These are phyloP conservation scores for Mitragyna speciosa DNA, from an alignment of 257 asterid genomes.

Conservation along the genomic window DNA sequence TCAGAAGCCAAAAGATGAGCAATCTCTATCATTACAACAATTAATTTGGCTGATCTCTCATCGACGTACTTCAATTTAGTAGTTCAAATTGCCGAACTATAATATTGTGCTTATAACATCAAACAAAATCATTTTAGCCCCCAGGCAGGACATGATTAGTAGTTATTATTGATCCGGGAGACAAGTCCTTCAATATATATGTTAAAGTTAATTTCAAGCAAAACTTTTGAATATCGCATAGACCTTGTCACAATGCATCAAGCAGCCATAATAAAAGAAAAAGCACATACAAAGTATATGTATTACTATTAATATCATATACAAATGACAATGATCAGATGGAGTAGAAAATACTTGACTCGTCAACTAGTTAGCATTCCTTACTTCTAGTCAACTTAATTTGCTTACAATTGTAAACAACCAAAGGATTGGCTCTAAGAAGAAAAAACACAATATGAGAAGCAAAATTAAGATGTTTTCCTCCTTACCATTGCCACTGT, in stretches of 20 bases:
- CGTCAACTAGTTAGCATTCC: background rate
- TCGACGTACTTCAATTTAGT: background rate
- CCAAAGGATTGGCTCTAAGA: background rate
- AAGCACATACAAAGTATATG: background rate
- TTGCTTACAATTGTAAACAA: background rate
- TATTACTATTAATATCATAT: background rate
- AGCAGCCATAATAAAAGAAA: background rate
- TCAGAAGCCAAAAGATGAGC: background rate
- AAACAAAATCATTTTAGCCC: background rate
- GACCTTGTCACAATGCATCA: background rate
- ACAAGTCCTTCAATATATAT: too few relatives aligned
- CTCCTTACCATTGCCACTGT: background rate
- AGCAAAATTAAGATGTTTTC: too few relatives aligned
- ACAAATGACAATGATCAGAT: background rate
- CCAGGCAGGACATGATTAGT: background rate
- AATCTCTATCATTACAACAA: background rate
- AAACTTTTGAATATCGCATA: too few relatives aligned
- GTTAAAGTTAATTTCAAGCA: too few relatives aligned
- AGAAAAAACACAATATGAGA: too few relatives aligned
- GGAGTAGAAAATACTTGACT: background rate
- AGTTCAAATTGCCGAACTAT: background rate
- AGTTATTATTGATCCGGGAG: too few relatives aligned
- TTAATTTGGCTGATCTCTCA: background rate
- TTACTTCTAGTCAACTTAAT: background rate
- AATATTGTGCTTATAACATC: background rate